A percentile compares a stretch with the other conserved stretches of the same genome.
phyloP scores from a whole-genome alignment of 352 stramenopile species.

The Thraustochytrium aureum region DNA sequence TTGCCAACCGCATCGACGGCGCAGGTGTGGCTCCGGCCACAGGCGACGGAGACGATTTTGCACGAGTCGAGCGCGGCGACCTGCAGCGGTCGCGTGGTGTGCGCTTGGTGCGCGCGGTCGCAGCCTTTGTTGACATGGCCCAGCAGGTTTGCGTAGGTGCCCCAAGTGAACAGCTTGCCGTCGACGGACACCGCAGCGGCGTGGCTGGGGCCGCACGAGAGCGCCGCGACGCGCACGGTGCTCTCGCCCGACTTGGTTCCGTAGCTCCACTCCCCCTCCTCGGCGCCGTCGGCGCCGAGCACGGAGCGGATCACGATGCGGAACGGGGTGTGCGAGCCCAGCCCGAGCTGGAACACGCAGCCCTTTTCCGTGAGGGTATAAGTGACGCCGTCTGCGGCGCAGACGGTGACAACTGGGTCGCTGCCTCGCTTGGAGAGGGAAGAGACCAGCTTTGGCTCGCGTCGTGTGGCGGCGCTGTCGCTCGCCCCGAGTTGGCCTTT shows the following conservation, averaged over 20 bases:
- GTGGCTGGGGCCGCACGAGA: conserved; percentile 81
- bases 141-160: conserved; percentile 55
- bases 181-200: conserved; percentile 78
- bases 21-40: conserved; percentile 29
- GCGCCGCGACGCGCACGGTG: conserved; percentile 56
- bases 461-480: neutral
- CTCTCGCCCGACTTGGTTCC: conserved; percentile 9
- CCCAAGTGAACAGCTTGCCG: conserved; percentile 71
- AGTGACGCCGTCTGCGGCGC: conserved; percentile 35
- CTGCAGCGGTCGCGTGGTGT: neutral
- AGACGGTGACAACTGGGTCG: neutral
- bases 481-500: conserved; percentile 23
- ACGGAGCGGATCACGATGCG: conserved; percentile 2
- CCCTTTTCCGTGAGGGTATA: neutral
- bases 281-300: neutral
- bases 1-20: conserved; percentile 25
- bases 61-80: neutral
- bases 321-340: conserved; percentile 6
- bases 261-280: neutral
- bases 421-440: neutral
- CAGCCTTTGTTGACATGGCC: conserved; percentile 46
- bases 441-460: neutral
- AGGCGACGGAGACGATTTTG: conserved; percentile 34
- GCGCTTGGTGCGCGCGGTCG: conserved; percentile 2
- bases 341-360: conserved; percentile 35